Evolutionary conservation across 2,329 filamentous ascomycete genomes (phyloP), one percentile per base, ranked within the genome.

Genomic region (Fusarium ambrosium): DNA sequence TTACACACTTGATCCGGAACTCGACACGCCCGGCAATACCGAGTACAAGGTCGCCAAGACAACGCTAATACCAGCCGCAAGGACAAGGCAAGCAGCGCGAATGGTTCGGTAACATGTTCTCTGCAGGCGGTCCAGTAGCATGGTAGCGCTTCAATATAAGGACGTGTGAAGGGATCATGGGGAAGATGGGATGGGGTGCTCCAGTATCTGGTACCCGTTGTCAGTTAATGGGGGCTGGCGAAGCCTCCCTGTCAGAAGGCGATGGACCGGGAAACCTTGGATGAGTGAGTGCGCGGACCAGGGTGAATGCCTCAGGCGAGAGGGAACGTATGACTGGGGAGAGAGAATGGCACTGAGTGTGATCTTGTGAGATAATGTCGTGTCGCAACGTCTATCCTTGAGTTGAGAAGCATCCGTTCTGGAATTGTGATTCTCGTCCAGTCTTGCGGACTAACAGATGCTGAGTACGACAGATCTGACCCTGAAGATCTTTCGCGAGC

Each of bases 51-150:
- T 55, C 27, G 18, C 48, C 27, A 55, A 55, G 48, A 9, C 4
- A 4, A 5, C 48, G 18, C 48, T 55, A 55, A 9, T 18, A 32
- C 4, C 24, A 32, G 6, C 24, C 10, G 18, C 27, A 32, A 5
- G 48, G 48, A 32, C 27, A 32, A 55, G 48, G 48, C 27, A 32
- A 6, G 6, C 48, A 55, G 48, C 48, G 48, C 18, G 27, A 55
- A 55, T 55, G 48, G 27, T 55, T 55, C 48, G 48, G 27, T 32
- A 55, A n/a, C 27, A 55, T 55, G 48, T 55, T 55, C 27, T 55
- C 6, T 32, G 48, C 27, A 55, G 18, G 48, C 27, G 48, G 48
- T 20, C 48, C 48, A 55, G 48, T 55, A 32, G 2, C 27, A 55
- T 7, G 18, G 18, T 27, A 20, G 48, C 48, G 27, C 48, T 11